Evolutionary conservation across 306 rosid genomes (phyloP), one percentile per base, ranked within the genome.

Genomic region (Dalbergia cultrata): DNA sequence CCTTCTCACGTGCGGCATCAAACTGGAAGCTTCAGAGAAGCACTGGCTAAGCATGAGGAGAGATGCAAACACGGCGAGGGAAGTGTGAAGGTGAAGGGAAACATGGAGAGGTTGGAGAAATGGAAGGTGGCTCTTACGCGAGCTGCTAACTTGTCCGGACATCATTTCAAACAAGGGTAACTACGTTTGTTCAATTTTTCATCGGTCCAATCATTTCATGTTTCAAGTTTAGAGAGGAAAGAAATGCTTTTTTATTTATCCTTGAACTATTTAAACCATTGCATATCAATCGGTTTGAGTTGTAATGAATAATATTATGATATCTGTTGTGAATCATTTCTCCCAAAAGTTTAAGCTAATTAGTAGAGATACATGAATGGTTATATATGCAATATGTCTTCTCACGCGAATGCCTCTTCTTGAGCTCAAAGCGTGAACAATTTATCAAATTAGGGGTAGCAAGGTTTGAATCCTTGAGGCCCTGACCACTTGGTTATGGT

Each of bases 91-190:
- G 53, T 26, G 31, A 26, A 47, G 12, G 1, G 0, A 47, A 13
- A 47, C 11, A n/a, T n/a, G 22, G 60, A 17, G 22, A 54, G 9
- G 17, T 53, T 74, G 4, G 13, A 57, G 9, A 39, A 43, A 3
- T 74, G 78, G 78, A 58, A 19, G 57, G 13, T 5, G 43, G 67
- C 68, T 74, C 33, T 74, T 9, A 6, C 4, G 17, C 13, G 21
- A 57, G 68, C 57, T 4, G 78, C 78, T 5, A 13, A 74, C 35
- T 7, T 21, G 43, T 37, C 34, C 0, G 78, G 78, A 3, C 21
- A 19, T 6, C 57, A 74, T 39, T 63, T 57, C 41, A 5, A 19
- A 74, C 4, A 10, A 9, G 65, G 65, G 78, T 74, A 71, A 0
- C 8, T 13, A 8, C 0, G 4, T 16, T 17, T 57, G 1, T 9